Percentiles rank a stretch among this genome's conserved stretches.
These are phyloP conservation scores for Ogataea ramenticola DNA, from an alignment of 805 yeast genomes.

Conservation along the genomic window DNA sequence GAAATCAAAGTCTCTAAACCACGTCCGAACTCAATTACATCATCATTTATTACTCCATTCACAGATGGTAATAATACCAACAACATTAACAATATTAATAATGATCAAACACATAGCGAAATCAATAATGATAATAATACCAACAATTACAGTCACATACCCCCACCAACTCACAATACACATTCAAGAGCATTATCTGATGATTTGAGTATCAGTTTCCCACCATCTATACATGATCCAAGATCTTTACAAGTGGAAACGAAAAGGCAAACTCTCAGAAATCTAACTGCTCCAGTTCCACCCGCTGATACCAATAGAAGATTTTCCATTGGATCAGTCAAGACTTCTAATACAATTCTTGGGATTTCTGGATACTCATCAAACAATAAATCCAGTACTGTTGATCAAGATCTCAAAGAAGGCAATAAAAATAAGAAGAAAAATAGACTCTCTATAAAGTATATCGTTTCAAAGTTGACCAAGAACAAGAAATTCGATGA, in stretches of 20 bases:
- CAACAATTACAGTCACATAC: no score
- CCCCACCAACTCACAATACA: no score
- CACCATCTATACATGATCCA: neutral
- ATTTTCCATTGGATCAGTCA: neutral
- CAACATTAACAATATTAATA: no score
- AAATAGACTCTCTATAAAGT: slow-evolving; percentile 8
- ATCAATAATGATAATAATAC: no score
- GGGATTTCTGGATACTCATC: no score
- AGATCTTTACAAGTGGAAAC: neutral
- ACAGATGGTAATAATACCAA: no score
- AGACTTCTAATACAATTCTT: neutral
- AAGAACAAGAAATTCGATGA: slow-evolving; percentile 1
- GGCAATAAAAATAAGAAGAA: slow-evolving; percentile 5
- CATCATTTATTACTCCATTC: no score
- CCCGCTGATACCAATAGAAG: neutral
- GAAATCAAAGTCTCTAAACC: slow-evolving; percentile 1
- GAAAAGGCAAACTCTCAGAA: neutral
- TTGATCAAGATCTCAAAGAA: neutral
- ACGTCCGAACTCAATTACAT: neutral
- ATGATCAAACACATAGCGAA: no score
- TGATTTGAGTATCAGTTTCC: neutral
- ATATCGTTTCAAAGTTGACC: slow-evolving; percentile 7
- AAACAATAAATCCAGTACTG: no score
- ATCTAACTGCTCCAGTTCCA: neutral
- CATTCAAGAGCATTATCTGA: neutral